Base-by-base conservation (phyloP, 305 asterid species). In the Galium porrigens region DNA sequence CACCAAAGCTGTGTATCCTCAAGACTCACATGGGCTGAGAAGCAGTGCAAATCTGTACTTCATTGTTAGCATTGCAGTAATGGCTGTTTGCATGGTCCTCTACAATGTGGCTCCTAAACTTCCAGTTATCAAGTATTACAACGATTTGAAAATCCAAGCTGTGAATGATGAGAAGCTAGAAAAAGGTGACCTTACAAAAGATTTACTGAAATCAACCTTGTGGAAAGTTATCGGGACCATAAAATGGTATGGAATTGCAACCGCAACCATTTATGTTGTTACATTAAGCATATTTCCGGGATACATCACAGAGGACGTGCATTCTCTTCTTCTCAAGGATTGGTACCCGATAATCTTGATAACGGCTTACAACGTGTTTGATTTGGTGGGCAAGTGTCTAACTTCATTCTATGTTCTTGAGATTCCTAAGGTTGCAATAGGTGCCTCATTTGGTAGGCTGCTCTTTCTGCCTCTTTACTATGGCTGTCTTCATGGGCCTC, bases 231-330 rank as follows among this genome's bases (percentile, higher is more conserved):
- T 86, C 48, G 89, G 96, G 68, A 66, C 86, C 5, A 81, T 91
- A 49, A 91, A 88, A 79, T 91, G 95, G 96, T 84, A 86, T 25
- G 98, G 96, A 1, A 69, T 57, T 29, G 90, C 90, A 0, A 77
- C 82, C 58, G 1, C 71, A 62, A 54, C 79, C 63, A 58, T 89
- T 41, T 89, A 89, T 54, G 86, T 84, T 1, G 94, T 89, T 63
- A 86, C 96, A 9, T 74, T 89, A 75, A 74, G 86, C 67, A 89
- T 92, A 64, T 92, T 89, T 65, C 98, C 98, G 0, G 98, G 98
- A 58, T 89, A 81, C 17, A 69, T 92, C 44, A 92, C 96, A 1
- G 98, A 92, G 74, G 96, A 92, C 41, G 95, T 92, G 56, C 94
- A 87, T 56, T 92, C 98, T 34, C 80, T 64, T 70, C 66, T 54